phyloP scores from a whole-genome alignment of 2,329 filamentous ascomycete genomes.

The Colletotrichum tanaceti region DNA sequence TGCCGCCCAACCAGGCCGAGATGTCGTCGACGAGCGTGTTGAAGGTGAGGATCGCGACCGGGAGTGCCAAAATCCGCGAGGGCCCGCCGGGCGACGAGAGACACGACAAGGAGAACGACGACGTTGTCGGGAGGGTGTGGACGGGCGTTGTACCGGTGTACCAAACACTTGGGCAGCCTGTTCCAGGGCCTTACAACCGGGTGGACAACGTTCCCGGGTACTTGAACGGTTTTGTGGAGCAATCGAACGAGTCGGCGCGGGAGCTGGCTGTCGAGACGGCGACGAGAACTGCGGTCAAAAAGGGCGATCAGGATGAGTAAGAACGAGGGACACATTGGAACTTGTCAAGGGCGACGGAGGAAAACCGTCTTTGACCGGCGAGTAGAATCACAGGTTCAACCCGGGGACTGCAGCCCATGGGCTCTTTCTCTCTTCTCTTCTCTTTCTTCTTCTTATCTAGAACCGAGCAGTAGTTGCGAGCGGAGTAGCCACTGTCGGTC shows the following conservation, averaged over 20 bases:
- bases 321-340: no score
- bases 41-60: slow-evolving; percentile 74
- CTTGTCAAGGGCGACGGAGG: background rate
- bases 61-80: slow-evolving; percentile 79
- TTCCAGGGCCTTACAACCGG: slow-evolving; percentile 69
- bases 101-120: slow-evolving; percentile 59
- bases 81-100: slow-evolving; percentile 70
- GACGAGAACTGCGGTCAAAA: background rate
- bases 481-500: background rate
- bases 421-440: no score
- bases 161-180: slow-evolving; percentile 71
- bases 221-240: slow-evolving; percentile 59
- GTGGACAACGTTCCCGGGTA: slow-evolving; percentile 71
- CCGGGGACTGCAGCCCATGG: background rate
- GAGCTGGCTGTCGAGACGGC: slow-evolving; percentile 45
- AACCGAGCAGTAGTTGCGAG: background rate
- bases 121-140: slow-evolving; percentile 60
- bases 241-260: slow-evolving; percentile 49
- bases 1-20: slow-evolving; percentile 79
- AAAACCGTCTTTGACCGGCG: background rate
- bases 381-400: background rate
- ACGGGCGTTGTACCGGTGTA: slow-evolving; percentile 72
- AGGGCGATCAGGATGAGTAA: background rate
- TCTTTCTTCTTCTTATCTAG: no score
- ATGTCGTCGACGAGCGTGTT: slow-evolving; percentile 80